These are phyloP conservation scores for Colletotrichum lindemuthianum DNA, from an alignment of 2,329 filamentous ascomycete species.

Conservation along the genomic window DNA sequence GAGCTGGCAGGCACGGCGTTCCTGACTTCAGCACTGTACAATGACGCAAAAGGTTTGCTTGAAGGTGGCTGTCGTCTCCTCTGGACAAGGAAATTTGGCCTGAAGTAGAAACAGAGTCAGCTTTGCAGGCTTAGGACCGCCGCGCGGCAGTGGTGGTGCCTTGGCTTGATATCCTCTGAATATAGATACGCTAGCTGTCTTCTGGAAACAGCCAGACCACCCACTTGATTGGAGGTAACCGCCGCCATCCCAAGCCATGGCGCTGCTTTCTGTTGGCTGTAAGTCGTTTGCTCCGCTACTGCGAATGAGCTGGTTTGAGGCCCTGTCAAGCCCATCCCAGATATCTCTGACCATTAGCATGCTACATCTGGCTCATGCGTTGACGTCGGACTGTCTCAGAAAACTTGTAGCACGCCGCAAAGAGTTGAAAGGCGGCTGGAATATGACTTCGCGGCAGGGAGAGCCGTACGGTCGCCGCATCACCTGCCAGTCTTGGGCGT, in stretches of 20 bases:
- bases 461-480: not conserved
- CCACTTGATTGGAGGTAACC: constrained; percentile 10
- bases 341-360: not conserved
- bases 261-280: constrained; percentile 4
- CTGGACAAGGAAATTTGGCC: constrained; percentile 4
- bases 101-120: constrained; percentile 9
- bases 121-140: constrained; percentile 21
- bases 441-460: constrained; percentile 1
- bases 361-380: too few relatives aligned
- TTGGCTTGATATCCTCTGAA: not conserved
- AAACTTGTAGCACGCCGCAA: not conserved
- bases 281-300: constrained; percentile 1
- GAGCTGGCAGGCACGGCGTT: too few relatives aligned
- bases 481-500: constrained; percentile 4
- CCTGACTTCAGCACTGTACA: too few relatives aligned
- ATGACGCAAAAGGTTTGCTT: not conserved
- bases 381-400: too few relatives aligned
- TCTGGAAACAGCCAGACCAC: constrained; percentile 25
- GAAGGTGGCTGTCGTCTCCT: not conserved
- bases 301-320: not conserved
- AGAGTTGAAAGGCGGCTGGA: constrained; percentile 3
- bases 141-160: constrained; percentile 24
- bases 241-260: not conserved
- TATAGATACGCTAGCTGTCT: constrained; percentile 14
- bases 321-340: not conserved